These are phyloP conservation scores for Leptographium flavum DNA, from an alignment of 2,329 filamentous ascomycete species.

Conservation along the genomic window DNA sequence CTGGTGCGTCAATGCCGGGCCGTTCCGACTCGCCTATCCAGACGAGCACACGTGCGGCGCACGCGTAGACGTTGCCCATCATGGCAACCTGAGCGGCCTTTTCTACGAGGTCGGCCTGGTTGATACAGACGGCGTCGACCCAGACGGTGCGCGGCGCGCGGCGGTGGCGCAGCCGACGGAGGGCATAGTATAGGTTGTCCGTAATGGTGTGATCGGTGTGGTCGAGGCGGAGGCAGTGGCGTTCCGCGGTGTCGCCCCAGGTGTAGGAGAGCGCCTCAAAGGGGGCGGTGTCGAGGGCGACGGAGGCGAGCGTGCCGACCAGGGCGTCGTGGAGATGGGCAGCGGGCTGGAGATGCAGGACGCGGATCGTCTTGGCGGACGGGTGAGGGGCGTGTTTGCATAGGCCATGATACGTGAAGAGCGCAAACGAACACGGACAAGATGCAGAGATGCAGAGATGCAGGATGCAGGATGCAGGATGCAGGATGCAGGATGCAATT, in stretches of 20 bases:
- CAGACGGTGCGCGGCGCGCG: slow-evolving; percentile 2
- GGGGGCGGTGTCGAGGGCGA: neutral
- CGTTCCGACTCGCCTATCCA: neutral
- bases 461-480: too few relatives aligned
- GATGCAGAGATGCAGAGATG: too few relatives aligned
- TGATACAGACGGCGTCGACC: slow-evolving; percentile 17
- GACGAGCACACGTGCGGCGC: slow-evolving; percentile 3
- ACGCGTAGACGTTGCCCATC: slow-evolving; percentile 14
- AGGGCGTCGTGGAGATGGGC: neutral
- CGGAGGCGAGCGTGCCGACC: neutral
- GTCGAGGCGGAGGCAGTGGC: neutral
- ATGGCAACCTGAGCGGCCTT: slow-evolving; percentile 14
- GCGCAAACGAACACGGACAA: too few relatives aligned
- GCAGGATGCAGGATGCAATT: too few relatives aligned
- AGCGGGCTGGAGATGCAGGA: neutral
- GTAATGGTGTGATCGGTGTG: too few relatives aligned
- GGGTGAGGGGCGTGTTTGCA: neutral
- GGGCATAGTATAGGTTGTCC: too few relatives aligned
- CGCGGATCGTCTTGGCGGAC: neutral
- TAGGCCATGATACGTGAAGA: too few relatives aligned
- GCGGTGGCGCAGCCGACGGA: neutral
- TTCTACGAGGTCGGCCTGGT: slow-evolving; percentile 13
- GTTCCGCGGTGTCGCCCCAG: slow-evolving; percentile 1
- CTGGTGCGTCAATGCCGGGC: too few relatives aligned
- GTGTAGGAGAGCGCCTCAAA: slow-evolving; percentile 12